Evolutionary conservation across 1,139 yeast species (phyloP), one percentile per base, ranked within the genome.

Genomic region (Zhuliangozyma parablackwelliae): DNA sequence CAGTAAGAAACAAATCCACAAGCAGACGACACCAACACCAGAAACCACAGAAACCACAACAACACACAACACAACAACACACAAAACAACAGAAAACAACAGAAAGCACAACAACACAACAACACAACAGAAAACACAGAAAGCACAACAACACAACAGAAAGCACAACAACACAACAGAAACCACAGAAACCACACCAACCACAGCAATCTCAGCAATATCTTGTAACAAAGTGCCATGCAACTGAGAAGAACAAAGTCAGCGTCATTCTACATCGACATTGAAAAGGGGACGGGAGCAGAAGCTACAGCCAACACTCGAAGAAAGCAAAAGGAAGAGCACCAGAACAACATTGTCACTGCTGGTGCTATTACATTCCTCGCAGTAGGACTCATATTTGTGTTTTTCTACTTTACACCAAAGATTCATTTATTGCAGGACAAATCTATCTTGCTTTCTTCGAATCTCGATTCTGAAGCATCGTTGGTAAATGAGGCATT

Each of bases 231-330:
- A 10, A 7, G 26, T 24, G 26, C 21, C 10, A 38, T 38, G 42
- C 24, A 39, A 31, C 36, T 27, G 31, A 40, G 43, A 31, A 40
- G 37, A 29, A 16, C 35, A 9, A 37, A 35, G 30, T 31, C 36
- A 12, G 43, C 47, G 5, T 47, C 51, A 3, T 49, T 50, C 36
- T 46, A 44, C 34, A 41, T 47, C 28, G 54, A 50, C 33, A 39
- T 49, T 26, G 54, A 50, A 31, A 49, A 49, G 34, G 35, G 40
- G 30, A n/a, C n/a, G n/a, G n/a, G n/a, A 29, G 23, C 10, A 11
- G 28, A 6, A 26, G 28, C n/a, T 28, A 37, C 21, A 31, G 32
- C 20, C 35, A 13, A 10, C 34, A 35, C 20, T 5, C 23, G n/a
- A 25, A 30, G 21, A 4, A 30, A 7, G 28, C 23, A n/a, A 26